Percentiles rank a stretch among this genome's conserved stretches.
Evolutionary conservation across 352 stramenopile genomes (phyloP).

Genomic region (Phytophthora pseudosyringae): DNA sequence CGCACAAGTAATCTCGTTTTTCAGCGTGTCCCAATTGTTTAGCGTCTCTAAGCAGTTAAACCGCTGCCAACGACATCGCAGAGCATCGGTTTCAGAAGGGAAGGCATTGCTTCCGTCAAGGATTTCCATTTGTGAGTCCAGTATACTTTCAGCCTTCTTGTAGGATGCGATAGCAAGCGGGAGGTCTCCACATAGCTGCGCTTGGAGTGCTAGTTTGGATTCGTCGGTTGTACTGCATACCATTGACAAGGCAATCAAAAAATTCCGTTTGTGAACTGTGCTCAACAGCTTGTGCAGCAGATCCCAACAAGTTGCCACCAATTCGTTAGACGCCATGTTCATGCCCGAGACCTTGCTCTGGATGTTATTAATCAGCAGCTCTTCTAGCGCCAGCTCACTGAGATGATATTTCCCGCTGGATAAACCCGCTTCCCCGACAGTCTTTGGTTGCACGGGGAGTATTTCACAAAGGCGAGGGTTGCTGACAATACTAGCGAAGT

Average conservation of each 20-base stretch:
- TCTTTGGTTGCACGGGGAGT: conserved; percentile 43
- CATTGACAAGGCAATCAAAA: conserved; percentile 63
- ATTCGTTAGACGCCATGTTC: conserved; percentile 23
- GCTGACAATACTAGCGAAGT: conserved; percentile 48
- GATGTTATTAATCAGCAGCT: conserved; percentile 53
- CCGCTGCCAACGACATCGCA: conserved; percentile 69
- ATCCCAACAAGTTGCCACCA: conserved; percentile 56
- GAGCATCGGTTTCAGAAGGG: conserved; percentile 47
- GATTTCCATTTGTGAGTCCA: conserved; percentile 51
- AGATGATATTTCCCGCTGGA: conserved; percentile 62
- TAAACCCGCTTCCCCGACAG: conserved; percentile 64
- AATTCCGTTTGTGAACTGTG: conserved; percentile 68
- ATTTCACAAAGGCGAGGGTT: conserved; percentile 37
- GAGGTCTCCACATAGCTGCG: conserved; percentile 72
- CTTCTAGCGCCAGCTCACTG: conserved; percentile 72
- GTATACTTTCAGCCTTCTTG: conserved; percentile 62
- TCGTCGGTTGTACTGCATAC: conserved; percentile 60
- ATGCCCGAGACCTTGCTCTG: conserved; percentile 5
- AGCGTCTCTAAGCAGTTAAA: conserved; percentile 67
- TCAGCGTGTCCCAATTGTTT: conserved; percentile 74
- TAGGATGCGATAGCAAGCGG: conserved; percentile 75
- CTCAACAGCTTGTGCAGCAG: conserved; percentile 78
- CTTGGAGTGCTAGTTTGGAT: conserved; percentile 64
- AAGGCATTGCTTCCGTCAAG: conserved; percentile 37
- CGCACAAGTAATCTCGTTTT: conserved; percentile 43